Base-by-base conservation (phyloP, 192 early-diverging fungal species). In the Coemansia sp. region DNA sequence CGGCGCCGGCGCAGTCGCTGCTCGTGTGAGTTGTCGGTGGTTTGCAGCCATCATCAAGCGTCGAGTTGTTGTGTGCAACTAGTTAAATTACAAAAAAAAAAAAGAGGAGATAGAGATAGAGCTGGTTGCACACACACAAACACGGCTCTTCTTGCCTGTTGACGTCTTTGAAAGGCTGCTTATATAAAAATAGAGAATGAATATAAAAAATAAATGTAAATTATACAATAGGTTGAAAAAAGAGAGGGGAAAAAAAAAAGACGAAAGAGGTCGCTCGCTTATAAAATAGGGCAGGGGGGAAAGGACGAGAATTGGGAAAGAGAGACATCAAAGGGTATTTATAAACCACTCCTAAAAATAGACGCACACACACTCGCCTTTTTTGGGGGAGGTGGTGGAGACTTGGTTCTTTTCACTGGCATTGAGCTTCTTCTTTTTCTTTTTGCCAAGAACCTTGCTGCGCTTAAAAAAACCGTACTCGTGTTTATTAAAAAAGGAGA, bases 291-390 rank as follows among this genome's bases (percentile, higher is more conserved):
- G n/a, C n/a, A n/a, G n/a, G n/a, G n/a, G n/a, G n/a, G n/a, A n/a
- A n/a, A n/a, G n/a, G n/a, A n/a, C n/a, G n/a, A n/a, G n/a, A n/a
- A n/a, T n/a, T n/a, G n/a, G n/a, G n/a, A 47, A 9, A 47, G 22
- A 47, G 11, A 11, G 45, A 56, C 20, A 59, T 39, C 36, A 59
- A 59, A 59, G 35, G 20, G 36, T 59, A 59, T 54, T 54, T 54
- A 27, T 61, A 42, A 41, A 61, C 3, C 24, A 40, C 20, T 39
- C n/a, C 65, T 67, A 67, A 37, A 67, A 67, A 67, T 67, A 67
- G 39, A 27, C n/a, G n/a, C n/a, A n/a, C n/a, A n/a, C n/a, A n/a
- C n/a, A n/a, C n/a, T n/a, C n/a, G n/a, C n/a, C n/a, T n/a, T n/a
- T n/a, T n/a, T n/a, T n/a, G n/a, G n/a, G n/a, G n/a, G n/a, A n/a